Base-by-base conservation (phyloP, 176 grass and related monocot species). In the Oryza australiensis region DNA sequence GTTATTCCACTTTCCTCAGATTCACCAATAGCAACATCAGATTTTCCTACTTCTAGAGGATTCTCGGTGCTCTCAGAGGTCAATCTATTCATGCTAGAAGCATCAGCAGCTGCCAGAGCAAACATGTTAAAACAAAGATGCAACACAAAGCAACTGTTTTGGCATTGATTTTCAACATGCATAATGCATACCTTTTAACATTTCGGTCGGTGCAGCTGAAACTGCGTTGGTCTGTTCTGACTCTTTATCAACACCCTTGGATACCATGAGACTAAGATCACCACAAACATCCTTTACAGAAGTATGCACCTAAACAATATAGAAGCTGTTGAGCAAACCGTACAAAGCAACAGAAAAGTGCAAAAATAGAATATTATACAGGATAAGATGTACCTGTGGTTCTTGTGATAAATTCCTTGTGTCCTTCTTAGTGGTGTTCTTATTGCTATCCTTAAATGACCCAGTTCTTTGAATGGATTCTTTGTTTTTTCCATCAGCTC, bases 361-460 rank as follows among this genome's bases (percentile, higher is more conserved):
- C 34, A 65, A 74, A 45, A 8, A 72, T n/a, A 51, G 8, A 66
- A 43, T 60, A 59, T 5, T 53, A 78, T 5, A 74, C 3, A 67
- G 32, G n/a, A 77, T 67, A 74, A 34, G 20, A 42, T 42, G 68
- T 76, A 93, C 95, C 87, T 95, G 86, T 73, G 71, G 77, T 22
- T 86, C 84, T 74, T 95, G 78, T 51, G 72, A 81, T 5, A 60
- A 68, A 79, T 77, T 86, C 63, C 65, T 89, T 42, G 81, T 27
- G 8, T 92, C 89, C 66, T 84, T 88, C 78, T 84, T 94, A 83
- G 29, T 29, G 1, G 14, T 3, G 41, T 38, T 89, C 38, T 90
- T 96, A 64, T 88, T 86, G 66, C 59, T 83, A 90, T 98, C 95
- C 72, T 93, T 90, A 55, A 76, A 79, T 75, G 79, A 87, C 26